Conservation (phyloP, 1,139 yeast genomes). For the Saccharomycopsis hybrid region DNA sequence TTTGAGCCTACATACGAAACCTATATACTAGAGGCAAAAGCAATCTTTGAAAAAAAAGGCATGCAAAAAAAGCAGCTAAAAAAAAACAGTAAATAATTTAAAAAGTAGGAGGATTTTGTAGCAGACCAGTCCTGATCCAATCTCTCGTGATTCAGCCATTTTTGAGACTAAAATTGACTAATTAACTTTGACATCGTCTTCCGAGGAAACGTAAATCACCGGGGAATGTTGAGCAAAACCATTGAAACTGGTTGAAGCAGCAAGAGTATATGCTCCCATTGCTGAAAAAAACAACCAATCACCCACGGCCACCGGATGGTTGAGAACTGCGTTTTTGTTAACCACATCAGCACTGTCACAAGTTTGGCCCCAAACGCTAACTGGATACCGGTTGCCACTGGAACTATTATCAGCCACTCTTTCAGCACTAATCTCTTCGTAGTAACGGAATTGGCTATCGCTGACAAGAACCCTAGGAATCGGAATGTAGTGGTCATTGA, state of each 20-base stretch:
- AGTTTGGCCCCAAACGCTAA: constrained; percentile 95
- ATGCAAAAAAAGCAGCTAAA: no score
- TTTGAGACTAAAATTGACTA: not conserved
- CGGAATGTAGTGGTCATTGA: constrained; percentile 88
- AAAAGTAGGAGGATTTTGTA: no score
- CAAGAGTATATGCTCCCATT: constrained; percentile 90
- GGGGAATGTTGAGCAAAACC: constrained; percentile 67
- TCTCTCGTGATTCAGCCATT: no score
- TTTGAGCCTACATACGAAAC: no score
- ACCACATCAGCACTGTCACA: constrained; percentile 96
- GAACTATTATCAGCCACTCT: not conserved
- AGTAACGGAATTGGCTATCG: constrained; percentile 42
- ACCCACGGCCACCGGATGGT: constrained; percentile 64
- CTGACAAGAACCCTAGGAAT: constrained; percentile 58
- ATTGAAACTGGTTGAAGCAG: constrained; percentile 84
- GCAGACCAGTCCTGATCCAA: no score
- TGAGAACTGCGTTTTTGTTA: constrained; percentile 44
- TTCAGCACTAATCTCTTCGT: constrained; percentile 18
- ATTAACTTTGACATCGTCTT: constrained; percentile 21
- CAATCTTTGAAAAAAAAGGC: no score
- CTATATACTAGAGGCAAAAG: no score
- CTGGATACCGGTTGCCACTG: constrained; percentile 30
- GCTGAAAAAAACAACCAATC: constrained; percentile 88
- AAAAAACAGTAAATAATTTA: no score
- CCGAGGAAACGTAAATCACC: constrained; percentile 55